A percentile compares a stretch with the other conserved stretches of the same genome.
Conservation (phyloP, 2,329 filamentous ascomycete species). For the Botryosphaeria dothidea region DNA sequence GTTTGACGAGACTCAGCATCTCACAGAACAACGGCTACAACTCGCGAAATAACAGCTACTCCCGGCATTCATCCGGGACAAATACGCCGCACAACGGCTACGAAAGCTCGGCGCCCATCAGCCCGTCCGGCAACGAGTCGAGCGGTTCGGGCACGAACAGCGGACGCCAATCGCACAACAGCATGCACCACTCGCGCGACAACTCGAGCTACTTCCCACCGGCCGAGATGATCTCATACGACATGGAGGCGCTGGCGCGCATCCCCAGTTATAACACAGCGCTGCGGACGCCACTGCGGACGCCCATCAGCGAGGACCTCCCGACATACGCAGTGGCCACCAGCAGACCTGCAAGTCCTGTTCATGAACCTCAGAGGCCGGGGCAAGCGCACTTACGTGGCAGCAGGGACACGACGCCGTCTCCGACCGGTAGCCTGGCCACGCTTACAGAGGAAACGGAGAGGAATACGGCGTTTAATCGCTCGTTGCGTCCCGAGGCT, state of each 20-base stretch:
- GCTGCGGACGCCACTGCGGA: slow-evolving; percentile 45
- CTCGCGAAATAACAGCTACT: slow-evolving; percentile 12
- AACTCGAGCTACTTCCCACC: slow-evolving; percentile 18
- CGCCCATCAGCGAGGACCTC: slow-evolving; percentile 43
- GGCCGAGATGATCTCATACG: slow-evolving; percentile 35
- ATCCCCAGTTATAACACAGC: slow-evolving; percentile 55
- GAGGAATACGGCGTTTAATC: slow-evolving; percentile 34
- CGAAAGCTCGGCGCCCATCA: slow-evolving; percentile 11
- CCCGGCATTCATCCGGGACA: slow-evolving; percentile 34
- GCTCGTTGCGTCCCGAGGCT: slow-evolving; percentile 14
- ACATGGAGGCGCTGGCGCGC: slow-evolving; percentile 49
- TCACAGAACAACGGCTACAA: slow-evolving; percentile 31
- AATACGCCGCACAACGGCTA: slow-evolving; percentile 32
- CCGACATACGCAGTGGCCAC: slow-evolving; percentile 50
- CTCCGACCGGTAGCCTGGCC: slow-evolving; percentile 34
- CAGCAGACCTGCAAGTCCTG: slow-evolving; percentile 43
- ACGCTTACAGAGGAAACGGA: slow-evolving; percentile 39
- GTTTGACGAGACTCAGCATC: slow-evolving; percentile 56
- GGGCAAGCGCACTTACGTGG: slow-evolving; percentile 26
- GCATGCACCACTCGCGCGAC: slow-evolving; percentile 7
- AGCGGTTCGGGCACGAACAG: slow-evolving; percentile 8
- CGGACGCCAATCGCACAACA: slow-evolving; percentile 25
- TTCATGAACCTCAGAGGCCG: slow-evolving; percentile 11
- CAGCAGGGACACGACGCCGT: slow-evolving; percentile 35
- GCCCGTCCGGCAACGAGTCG: slow-evolving; percentile 15